A percentile compares a stretch with the other conserved stretches of the same genome.
These are phyloP conservation scores for Nemophila menziesii DNA, from an alignment of 257 asterid genomes.

Conservation along the genomic window DNA sequence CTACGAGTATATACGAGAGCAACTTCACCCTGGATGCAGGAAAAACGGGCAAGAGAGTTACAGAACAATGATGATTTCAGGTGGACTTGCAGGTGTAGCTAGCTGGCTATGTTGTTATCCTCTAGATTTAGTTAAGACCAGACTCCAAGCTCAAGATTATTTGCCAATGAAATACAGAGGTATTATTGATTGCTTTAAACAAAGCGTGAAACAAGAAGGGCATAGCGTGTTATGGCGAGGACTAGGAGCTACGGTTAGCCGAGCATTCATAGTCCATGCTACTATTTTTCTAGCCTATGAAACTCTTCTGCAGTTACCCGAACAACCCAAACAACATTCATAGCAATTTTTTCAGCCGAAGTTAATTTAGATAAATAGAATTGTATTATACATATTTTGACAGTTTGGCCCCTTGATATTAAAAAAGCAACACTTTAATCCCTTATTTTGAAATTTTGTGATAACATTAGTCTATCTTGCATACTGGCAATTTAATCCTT, in stretches of 20 bases:
- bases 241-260: conserved; percentile 44
- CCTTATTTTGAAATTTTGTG: no score
- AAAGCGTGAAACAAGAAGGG: conserved; percentile 45
- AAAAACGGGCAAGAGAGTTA: conserved; percentile 33
- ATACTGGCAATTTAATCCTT: no score
- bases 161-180: conserved; percentile 28
- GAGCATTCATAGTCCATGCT: conserved; percentile 72
- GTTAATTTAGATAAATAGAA: no score
- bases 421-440: no score
- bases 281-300: conserved; percentile 65
- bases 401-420: no score
- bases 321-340: conserved; percentile 8
- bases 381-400: no score
- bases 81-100: conserved; percentile 63
- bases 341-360: no score
- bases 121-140: conserved; percentile 60
- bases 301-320: conserved; percentile 25
- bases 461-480: no score
- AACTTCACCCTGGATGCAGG: conserved; percentile 61
- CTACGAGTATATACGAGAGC: conserved; percentile 51
- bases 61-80: conserved; percentile 60
- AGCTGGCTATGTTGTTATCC: conserved; percentile 82
- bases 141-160: conserved; percentile 44
- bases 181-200: conserved; percentile 41
- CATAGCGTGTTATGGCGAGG: conserved; percentile 63